Evolutionary conservation across 345 rosid species (phyloP).

Genomic region (Viola odorata): DNA sequence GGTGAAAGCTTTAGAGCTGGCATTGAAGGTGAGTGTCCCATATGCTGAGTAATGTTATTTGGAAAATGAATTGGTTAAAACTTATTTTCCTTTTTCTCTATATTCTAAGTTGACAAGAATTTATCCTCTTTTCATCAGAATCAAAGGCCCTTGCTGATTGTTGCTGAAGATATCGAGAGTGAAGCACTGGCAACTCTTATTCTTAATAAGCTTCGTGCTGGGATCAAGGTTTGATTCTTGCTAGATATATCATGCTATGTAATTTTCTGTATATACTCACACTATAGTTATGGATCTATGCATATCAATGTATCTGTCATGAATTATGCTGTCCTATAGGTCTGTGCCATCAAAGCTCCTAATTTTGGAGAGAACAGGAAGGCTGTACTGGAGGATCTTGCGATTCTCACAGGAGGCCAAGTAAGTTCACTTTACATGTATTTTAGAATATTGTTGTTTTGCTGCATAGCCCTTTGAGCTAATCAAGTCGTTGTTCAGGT

Average conservation of each 20-base stretch:
- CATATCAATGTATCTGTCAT: background rate
- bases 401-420: slow-evolving; percentile 83
- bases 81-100: background rate
- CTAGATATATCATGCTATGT: no score
- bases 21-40: slow-evolving; percentile 63
- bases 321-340: slow-evolving; percentile 28
- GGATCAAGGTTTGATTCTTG: slow-evolving; percentile 62
- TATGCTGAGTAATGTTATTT: background rate
- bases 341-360: slow-evolving; percentile 95
- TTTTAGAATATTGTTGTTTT: background rate
- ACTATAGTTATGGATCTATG: no score
- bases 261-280: no score
- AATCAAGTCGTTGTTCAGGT: slow-evolving; percentile 37
- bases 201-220: slow-evolving; percentile 92
- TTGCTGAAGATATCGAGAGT: slow-evolving; percentile 96
- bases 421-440: slow-evolving; percentile 31
- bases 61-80: background rate
- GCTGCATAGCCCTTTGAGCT: background rate
- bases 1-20: slow-evolving; percentile 85
- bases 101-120: background rate
- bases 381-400: slow-evolving; percentile 79
- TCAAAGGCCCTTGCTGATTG: slow-evolving; percentile 78
- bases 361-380: slow-evolving; percentile 98
- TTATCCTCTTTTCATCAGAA: slow-evolving; percentile 36
- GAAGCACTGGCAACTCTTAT: slow-evolving; percentile 85